Base-by-base conservation (phyloP, 2,329 filamentous ascomycete species). In the Ascochyta viciae-villosae region DNA sequence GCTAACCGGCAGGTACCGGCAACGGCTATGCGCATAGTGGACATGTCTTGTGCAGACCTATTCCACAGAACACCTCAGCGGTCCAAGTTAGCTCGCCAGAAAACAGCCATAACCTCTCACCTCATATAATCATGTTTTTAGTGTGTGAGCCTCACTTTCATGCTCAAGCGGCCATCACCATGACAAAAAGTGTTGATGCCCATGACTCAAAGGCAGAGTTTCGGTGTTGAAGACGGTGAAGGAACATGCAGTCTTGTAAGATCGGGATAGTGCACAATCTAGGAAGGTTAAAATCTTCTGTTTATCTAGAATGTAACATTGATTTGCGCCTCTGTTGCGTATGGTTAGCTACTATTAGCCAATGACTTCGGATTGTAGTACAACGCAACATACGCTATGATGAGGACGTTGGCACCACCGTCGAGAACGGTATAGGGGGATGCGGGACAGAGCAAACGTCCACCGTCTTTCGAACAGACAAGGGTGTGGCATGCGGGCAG, bases 1-100 rank as follows among this genome's bases (percentile, higher is more conserved):
- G 85, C 85, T 50, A 89, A 76, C 48, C 84, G 84, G 60, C 85
- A 83, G 46, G 82, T 86, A 38, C 86, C 86, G 62, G 85, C 86
- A 62, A 88, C 81, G 41, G 85, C 85, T 65, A 88, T 80, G 69
- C 84, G 81, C 81, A 87, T 87, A 73, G 80, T 84, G 54, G 64
- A 58, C 62, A 68, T 68, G 47, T 4, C 44, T 31, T 16, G 43
- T 53, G n/a, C 47, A 33, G 23, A 45, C 23, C n/a, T 15, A 29
- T 23, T 46, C 40, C 10, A 38, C 39, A 22, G 35, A 27, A 26
- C 44, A 47, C 48, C 54, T 15, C 27, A 19, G 10, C 31, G 16
- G 34, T 8, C 7, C 6, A 19, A 15, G 2, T 13, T 13, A 8
- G 9, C 15, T 43, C 6, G 16, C 9, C 5, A 13, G 19, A 39